These are phyloP conservation scores for Globisporangium splendens DNA, from an alignment of 352 stramenopile genomes.

Conservation along the genomic window DNA sequence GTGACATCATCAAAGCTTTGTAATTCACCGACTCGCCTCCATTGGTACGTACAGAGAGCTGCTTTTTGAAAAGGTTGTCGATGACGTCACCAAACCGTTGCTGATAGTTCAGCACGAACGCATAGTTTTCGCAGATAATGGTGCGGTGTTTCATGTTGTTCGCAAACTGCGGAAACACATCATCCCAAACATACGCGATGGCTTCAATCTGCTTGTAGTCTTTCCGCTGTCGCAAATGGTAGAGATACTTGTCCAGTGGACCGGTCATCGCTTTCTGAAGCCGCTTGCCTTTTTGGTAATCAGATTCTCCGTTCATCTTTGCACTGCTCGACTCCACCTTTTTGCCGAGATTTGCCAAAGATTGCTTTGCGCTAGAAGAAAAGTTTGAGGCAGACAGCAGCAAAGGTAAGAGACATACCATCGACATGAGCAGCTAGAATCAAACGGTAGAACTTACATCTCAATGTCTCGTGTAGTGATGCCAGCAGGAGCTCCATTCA, in stretches of 20 bases:
- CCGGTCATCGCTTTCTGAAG: conserved; percentile 49
- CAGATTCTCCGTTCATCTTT: conserved; percentile 20
- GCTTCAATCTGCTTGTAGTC: conserved; percentile 49
- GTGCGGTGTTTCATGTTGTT: conserved; percentile 33
- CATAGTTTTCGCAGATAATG: conserved; percentile 54
- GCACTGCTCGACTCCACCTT: conserved; percentile 6
- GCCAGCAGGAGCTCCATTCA: neutral
- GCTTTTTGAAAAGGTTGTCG: conserved; percentile 33
- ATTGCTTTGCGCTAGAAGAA: conserved; percentile 12
- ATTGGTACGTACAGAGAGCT: conserved; percentile 12
- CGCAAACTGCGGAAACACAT: conserved; percentile 50
- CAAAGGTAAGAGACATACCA: neutral
- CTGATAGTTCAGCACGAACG: conserved; percentile 40
- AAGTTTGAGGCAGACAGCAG: neutral
- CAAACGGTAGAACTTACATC: conserved; percentile 6
- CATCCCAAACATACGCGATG: conserved; percentile 41
- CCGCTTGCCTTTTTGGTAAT: conserved; percentile 29
- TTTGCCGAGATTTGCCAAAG: conserved; percentile 5
- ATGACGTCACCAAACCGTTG: conserved; percentile 53
- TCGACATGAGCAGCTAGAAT: neutral
- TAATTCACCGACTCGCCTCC: neutral
- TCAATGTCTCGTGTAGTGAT: conserved; percentile 13
- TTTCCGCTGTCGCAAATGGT: conserved; percentile 22
- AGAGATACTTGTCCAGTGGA: conserved; percentile 47
- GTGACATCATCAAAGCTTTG: conserved; percentile 30